phyloP scores from a whole-genome alignment of 2,329 filamentous ascomycete species.

The Exophiala viscosa region DNA sequence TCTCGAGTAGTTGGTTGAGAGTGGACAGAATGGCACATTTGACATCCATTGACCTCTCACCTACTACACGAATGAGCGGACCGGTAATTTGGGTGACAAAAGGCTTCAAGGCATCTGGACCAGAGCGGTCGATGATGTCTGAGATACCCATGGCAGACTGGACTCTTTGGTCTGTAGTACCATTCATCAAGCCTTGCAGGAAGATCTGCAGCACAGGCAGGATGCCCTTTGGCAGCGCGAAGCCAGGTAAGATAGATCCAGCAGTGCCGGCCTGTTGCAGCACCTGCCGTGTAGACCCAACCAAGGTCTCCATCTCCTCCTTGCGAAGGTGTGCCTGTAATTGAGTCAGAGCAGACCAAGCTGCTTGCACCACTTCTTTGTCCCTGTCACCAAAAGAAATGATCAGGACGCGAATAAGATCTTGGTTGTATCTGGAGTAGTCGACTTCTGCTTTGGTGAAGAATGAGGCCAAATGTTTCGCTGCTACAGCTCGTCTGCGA shows the following conservation, averaged over 20 bases:
- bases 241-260: slow-evolving; percentile 80
- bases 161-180: slow-evolving; percentile 83
- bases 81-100: slow-evolving; percentile 98
- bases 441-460: slow-evolving; percentile 77
- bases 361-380: slow-evolving; percentile 75
- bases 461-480: slow-evolving; percentile 78
- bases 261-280: slow-evolving; percentile 84
- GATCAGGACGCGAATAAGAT: slow-evolving; percentile 84
- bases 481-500: slow-evolving; percentile 71
- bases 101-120: slow-evolving; percentile 79
- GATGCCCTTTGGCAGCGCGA: slow-evolving; percentile 90
- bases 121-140: slow-evolving; percentile 91
- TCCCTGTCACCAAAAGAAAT: slow-evolving; percentile 91
- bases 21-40: slow-evolving; percentile 89
- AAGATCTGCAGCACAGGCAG: slow-evolving; percentile 95
- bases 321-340: slow-evolving; percentile 89
- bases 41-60: slow-evolving; percentile 91
- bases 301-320: slow-evolving; percentile 95
- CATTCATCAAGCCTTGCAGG: slow-evolving; percentile 96
- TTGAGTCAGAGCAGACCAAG: slow-evolving; percentile 80
- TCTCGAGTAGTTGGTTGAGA: slow-evolving; percentile 90
- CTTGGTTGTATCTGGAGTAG: slow-evolving; percentile 93
- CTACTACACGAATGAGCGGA: slow-evolving; percentile 94
- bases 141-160: slow-evolving; percentile 90
- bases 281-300: slow-evolving; percentile 78